These are phyloP conservation scores for Emericellopsis cladophorae DNA, from an alignment of 2,329 filamentous ascomycete genomes.

Conservation along the genomic window DNA sequence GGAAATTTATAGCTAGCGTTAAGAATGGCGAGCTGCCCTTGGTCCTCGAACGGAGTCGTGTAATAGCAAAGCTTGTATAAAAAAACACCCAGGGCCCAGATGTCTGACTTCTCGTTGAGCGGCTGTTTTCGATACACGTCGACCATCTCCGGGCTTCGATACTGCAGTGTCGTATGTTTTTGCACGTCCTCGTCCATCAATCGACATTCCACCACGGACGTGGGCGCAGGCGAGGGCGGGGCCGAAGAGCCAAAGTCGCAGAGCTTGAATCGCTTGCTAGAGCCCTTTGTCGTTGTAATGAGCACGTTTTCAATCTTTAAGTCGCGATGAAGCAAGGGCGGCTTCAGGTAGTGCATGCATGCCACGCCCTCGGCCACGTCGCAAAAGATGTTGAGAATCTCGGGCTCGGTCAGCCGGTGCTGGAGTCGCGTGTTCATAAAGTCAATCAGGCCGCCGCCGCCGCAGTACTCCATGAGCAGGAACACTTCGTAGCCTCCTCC, in stretches of 20 bases:
- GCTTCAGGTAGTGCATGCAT: slow-evolving; percentile 98
- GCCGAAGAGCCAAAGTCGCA: slow-evolving; percentile 97
- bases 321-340: slow-evolving; percentile 82
- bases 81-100: slow-evolving; percentile 91
- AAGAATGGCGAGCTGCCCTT: slow-evolving; percentile 91
- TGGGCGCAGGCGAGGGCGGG: slow-evolving; percentile 70
- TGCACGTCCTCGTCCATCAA: slow-evolving; percentile 95
- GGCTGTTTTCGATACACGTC: slow-evolving; percentile 94
- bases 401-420: slow-evolving; percentile 90
- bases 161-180: slow-evolving; percentile 93
- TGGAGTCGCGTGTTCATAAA: slow-evolving; percentile 99
- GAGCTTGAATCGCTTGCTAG: slow-evolving; percentile 75
- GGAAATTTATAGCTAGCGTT: slow-evolving; percentile 94
- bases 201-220: slow-evolving; percentile 76
- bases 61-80: slow-evolving; percentile 99
- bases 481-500: slow-evolving; percentile 97
- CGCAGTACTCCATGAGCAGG: slow-evolving; percentile 94
- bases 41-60: slow-evolving; percentile 95
- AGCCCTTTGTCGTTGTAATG: slow-evolving; percentile 52
- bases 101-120: slow-evolving; percentile 97
- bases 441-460: slow-evolving; percentile 90
- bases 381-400: slow-evolving; percentile 93
- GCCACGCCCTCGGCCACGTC: slow-evolving; percentile 94
- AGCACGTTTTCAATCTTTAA: slow-evolving; percentile 97
- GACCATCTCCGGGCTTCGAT: slow-evolving; percentile 96